Base-by-base conservation (phyloP, 1,284 basidiomycete species). In the Xanthoconium separans region DNA sequence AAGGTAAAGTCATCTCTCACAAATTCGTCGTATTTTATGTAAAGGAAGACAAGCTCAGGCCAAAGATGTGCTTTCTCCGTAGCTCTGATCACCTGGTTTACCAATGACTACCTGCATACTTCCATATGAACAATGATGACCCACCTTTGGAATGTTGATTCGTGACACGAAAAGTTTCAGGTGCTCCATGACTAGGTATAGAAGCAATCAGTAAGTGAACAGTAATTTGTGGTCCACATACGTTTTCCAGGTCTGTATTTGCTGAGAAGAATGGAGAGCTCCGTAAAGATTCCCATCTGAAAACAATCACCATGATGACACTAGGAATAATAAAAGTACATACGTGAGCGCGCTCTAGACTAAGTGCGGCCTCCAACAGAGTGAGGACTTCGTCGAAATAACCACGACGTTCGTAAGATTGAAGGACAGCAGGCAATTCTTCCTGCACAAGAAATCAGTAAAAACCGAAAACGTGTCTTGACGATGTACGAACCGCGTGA, bases 41-140 rank as follows among this genome's bases (percentile, higher is more conserved):
- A 98, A 50, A 98, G 77, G 83, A 95, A 99, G 44, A 99, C 96
- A 18, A 98, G 84, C 71, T 99, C 97, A n/a, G 94, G 88, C 96
- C 97, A 99, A 52, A 99, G 85, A 64, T 99, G 96, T n/a, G 93
- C 94, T 66, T 91, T 90, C 75, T 98, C 94, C 7, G 94, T 84
- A 12, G 93, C 93, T 75, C 89, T 91, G 78, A 99, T 95, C 66
- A 98, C 94, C 81, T 91, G 30, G 34, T 49, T 47, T 47, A 44
- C 61, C 57, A 31, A 59, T 67, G 44, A 50, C 31, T 44, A 39
- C 36, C 22, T 36, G 43, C 2, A n/a, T 15, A 60, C 60, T 51
- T 50, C 31, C 10, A 12, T 47, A 11, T 20, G 30, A 18, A 34
- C 3, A 4, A 49, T 18, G 4, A 49, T n/a, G 6, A 56, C 47